Evolutionary conservation across 768 basidiomycete genomes (phyloP).

Genomic region (Termitomyces sp.): DNA sequence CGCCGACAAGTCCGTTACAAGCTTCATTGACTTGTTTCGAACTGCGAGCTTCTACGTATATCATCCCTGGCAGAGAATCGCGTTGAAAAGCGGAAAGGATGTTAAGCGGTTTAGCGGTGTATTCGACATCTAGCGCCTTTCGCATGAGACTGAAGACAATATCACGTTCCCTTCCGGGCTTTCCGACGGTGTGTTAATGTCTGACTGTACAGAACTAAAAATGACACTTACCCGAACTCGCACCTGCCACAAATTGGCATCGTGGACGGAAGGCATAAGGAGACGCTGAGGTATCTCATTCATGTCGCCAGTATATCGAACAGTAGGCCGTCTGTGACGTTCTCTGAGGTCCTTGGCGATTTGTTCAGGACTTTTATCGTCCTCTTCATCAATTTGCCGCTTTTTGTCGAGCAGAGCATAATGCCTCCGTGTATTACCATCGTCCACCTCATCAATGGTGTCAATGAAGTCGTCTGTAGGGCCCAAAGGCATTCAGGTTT

Average conservation of each 20-base stretch:
- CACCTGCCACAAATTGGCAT: constrained; percentile 94
- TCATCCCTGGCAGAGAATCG: constrained; percentile 91
- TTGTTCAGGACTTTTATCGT: constrained; percentile 77
- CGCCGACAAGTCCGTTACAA: constrained; percentile 86
- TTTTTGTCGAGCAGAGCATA: constrained; percentile 68
- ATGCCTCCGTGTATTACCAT: constrained; percentile 54
- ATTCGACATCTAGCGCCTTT: constrained; percentile 84
- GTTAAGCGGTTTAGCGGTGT: constrained; percentile 70
- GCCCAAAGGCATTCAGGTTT: not conserved
- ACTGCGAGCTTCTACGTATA: constrained; percentile 93
- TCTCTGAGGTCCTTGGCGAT: constrained; percentile 81
- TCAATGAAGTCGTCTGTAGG: constrained; percentile 68
- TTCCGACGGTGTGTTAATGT: not conserved
- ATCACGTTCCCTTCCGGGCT: constrained; percentile 92
- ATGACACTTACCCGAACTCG: constrained; percentile 71
- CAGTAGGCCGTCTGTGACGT: constrained; percentile 68
- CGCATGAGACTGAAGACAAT: constrained; percentile 94
- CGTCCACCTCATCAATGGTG: constrained; percentile 60
- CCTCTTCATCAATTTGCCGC: constrained; percentile 65
- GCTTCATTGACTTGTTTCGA: constrained; percentile 84
- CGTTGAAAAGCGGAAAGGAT: constrained; percentile 95
- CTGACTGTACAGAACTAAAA: not conserved
- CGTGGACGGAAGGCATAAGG: constrained; percentile 95
- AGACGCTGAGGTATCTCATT: constrained; percentile 90
- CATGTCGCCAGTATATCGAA: constrained; percentile 86